These are phyloP conservation scores for Parasarocladium wereldwijsianum DNA, from an alignment of 2,329 filamentous ascomycete species.

Conservation along the genomic window DNA sequence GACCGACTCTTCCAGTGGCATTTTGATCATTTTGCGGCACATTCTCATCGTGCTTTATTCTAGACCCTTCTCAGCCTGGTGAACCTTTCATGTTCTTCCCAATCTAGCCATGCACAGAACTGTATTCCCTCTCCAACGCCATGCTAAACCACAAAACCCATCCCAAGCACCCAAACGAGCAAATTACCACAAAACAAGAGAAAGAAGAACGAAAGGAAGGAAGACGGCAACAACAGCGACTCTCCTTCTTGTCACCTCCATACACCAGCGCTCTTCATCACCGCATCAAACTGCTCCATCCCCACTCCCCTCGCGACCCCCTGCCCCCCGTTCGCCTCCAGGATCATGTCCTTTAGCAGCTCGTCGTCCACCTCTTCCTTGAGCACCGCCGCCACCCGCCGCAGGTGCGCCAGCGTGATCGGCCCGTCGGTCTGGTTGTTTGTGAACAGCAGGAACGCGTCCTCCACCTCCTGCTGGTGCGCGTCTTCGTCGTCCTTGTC, in stretches of 20 bases:
- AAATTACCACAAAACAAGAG: too few species aligned
- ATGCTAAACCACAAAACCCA: too few species aligned
- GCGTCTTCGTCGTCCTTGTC: constrained; percentile 33
- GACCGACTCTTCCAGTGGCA: too few species aligned
- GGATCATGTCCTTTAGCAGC: constrained; percentile 80
- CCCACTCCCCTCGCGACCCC: constrained; percentile 57
- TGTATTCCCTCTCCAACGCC: constrained; percentile 6
- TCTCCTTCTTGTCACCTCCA: constrained; percentile 43
- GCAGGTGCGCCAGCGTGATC: constrained; percentile 71
- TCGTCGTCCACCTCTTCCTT: constrained; percentile 77
- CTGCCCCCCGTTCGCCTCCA: constrained; percentile 77
- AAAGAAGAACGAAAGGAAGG: too few species aligned
- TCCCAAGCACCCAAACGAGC: too few species aligned
- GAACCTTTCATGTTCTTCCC: too few species aligned
- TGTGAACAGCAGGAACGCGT: constrained; percentile 73
- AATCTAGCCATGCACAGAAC: too few species aligned
- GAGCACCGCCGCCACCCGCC: constrained; percentile 63
- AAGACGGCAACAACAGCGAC: constrained; percentile 3
- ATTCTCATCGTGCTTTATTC: too few species aligned
- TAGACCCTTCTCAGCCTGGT: too few species aligned
- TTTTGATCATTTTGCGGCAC: too few species aligned
- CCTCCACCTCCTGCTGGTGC: constrained; percentile 54
- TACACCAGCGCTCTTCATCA: constrained; percentile 73
- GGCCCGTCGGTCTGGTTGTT: constrained; percentile 29
- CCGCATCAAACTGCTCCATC: constrained; percentile 68